Conservation (phyloP, 225 moss, liverwort and hornwort species). For the Neckera pumila region DNA sequence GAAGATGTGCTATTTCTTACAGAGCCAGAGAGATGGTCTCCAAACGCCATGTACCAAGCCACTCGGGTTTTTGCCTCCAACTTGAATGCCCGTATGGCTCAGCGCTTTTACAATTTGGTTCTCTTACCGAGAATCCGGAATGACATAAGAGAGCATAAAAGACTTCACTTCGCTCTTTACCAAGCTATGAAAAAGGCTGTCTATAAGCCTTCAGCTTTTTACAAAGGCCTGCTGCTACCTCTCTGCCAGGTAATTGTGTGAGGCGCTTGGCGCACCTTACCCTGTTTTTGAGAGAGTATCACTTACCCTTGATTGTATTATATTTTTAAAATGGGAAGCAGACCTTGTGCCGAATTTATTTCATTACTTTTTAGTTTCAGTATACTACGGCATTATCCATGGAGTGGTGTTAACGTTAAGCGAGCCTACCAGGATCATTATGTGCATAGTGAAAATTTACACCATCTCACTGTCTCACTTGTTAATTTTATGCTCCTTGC, state of each 20-base stretch:
- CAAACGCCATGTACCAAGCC: constrained; percentile 95
- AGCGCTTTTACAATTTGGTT: constrained; percentile 78
- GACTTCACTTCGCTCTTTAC: constrained; percentile 89
- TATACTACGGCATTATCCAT: background rate
- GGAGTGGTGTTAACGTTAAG: background rate
- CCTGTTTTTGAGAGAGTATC: background rate
- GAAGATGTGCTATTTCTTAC: constrained; percentile 84
- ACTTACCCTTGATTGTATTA: background rate
- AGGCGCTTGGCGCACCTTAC: background rate
- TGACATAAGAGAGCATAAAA: constrained; percentile 75
- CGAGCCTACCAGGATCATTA: background rate
- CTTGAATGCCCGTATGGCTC: constrained; percentile 90
- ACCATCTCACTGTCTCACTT: background rate
- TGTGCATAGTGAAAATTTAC: background rate
- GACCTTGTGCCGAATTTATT: background rate
- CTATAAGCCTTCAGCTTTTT: constrained; percentile 94
- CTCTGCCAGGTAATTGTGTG: constrained; percentile 63
- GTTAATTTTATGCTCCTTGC: background rate
- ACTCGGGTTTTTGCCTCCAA: constrained; percentile 96
- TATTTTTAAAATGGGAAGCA: background rate
- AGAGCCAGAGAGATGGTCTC: constrained; percentile 90
- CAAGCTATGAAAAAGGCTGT: constrained; percentile 94
- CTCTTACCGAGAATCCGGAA: constrained; percentile 79
- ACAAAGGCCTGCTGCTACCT: constrained; percentile 80
- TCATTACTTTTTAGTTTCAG: background rate